A percentile compares a stretch with the other conserved stretches of the same genome.
phyloP scores from a whole-genome alignment of 768 basidiomycete genomes.

The Amanita phalloides region DNA sequence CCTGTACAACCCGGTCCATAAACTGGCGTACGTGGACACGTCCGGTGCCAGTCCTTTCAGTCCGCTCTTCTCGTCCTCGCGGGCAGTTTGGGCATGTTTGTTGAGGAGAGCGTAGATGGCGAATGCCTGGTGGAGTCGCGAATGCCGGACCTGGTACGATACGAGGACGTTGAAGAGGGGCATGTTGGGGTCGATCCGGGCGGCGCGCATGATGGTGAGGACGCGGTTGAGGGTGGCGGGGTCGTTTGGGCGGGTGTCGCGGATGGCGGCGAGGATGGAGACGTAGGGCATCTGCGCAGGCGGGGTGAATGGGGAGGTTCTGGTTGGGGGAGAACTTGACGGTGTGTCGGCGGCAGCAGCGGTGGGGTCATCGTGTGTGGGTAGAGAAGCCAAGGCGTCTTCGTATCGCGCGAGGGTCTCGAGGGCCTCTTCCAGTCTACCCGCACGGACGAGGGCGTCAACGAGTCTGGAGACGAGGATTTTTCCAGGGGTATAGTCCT shows the following conservation, averaged over 20 bases:
- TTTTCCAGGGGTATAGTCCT: conserved; percentile 16
- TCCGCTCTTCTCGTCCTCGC: no score
- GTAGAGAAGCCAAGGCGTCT: neutral
- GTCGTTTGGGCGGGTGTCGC: conserved; percentile 1
- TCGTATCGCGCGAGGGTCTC: conserved; percentile 14
- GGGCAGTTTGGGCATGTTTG: conserved; percentile 3
- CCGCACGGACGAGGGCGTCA: conserved; percentile 22
- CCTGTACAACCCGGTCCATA: conserved; percentile 25
- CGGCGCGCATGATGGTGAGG: conserved; percentile 8
- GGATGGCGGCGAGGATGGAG: conserved; percentile 9
- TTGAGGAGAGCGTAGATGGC: conserved; percentile 29
- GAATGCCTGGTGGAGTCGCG: conserved; percentile 25
- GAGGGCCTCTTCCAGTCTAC: conserved; percentile 19
- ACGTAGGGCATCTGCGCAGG: conserved; percentile 20
- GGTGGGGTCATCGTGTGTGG: neutral
- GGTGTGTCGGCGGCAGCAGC: conserved; percentile 1
- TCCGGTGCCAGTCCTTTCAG: conserved; percentile 23
- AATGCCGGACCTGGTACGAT: conserved; percentile 20
- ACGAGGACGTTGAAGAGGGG: conserved; percentile 41
- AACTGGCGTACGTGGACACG: conserved; percentile 28
- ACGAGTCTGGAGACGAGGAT: conserved; percentile 26
- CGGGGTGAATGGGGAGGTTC: conserved; percentile 11
- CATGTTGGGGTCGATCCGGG: conserved; percentile 25
- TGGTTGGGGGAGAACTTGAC: neutral
- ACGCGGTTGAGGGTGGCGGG: neutral